A percentile compares a stretch with the other conserved stretches of the same genome.
Evolutionary conservation across 768 basidiomycete species (phyloP).

Genomic region (Mycena pura): DNA sequence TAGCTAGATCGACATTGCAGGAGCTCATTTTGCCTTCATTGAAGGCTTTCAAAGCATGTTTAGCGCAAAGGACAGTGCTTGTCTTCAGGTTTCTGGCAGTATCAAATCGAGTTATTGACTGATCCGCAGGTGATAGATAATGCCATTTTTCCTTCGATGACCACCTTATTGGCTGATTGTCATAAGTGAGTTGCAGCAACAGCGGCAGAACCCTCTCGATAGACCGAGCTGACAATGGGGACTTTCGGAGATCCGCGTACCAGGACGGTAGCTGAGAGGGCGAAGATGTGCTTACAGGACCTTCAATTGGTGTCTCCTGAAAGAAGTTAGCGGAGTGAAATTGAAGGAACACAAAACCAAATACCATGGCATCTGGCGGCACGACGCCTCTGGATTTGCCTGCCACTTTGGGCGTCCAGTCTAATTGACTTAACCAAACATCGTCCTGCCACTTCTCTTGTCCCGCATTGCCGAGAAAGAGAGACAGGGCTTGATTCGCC

Average conservation of each 20-base stretch:
- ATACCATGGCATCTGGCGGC: slow-evolving; percentile 33
- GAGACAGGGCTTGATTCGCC: slow-evolving; percentile 65
- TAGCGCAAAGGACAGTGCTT: slow-evolving; percentile 49
- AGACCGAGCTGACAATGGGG: slow-evolving; percentile 48
- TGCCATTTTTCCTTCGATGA: slow-evolving; percentile 72
- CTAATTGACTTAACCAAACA: slow-evolving; percentile 88
- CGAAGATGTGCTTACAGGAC: not conserved
- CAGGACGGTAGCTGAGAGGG: slow-evolving; percentile 53
- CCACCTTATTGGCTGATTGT: slow-evolving; percentile 66
- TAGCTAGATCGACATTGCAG: slow-evolving; percentile 50
- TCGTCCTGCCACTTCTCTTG: slow-evolving; percentile 69
- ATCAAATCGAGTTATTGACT: slow-evolving; percentile 45
- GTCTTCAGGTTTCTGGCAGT: slow-evolving; percentile 51
- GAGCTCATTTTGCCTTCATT: slow-evolving; percentile 49
- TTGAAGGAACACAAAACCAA: not conserved
- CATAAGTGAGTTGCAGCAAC: slow-evolving; percentile 67
- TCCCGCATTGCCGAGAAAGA: slow-evolving; percentile 33
- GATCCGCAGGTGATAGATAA: slow-evolving; percentile 44
- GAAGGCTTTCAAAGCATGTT: slow-evolving; percentile 56
- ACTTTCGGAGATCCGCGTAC: slow-evolving; percentile 57
- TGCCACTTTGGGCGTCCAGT: slow-evolving; percentile 91
- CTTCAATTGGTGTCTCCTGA: not conserved
- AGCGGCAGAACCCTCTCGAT: slow-evolving; percentile 68
- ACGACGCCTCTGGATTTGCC: slow-evolving; percentile 70
- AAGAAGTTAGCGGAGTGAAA: not conserved